These are phyloP conservation scores for Lepiota brunneoincarnata DNA, from an alignment of 768 basidiomycete genomes.

Conservation along the genomic window DNA sequence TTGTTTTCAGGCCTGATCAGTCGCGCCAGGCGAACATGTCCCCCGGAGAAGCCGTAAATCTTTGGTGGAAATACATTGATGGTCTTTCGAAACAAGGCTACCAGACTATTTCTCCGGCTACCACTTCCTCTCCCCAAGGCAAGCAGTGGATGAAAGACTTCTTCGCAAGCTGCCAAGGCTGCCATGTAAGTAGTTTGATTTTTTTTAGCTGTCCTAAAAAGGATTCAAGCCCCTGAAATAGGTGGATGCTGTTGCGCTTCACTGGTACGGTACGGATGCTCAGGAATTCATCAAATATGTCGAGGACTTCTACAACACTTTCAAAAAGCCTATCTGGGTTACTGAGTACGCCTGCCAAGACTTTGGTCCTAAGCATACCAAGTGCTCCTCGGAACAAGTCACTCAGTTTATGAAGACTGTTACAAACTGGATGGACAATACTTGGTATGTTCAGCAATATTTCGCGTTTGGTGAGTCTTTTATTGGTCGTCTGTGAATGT, in stretches of 20 bases:
- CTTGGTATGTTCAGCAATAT: slow-evolving; percentile 36
- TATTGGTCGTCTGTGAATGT: neutral
- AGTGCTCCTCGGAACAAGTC: slow-evolving; percentile 39
- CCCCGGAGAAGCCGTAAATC: slow-evolving; percentile 41
- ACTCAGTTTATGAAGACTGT: slow-evolving; percentile 45
- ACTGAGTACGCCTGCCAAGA: slow-evolving; percentile 77
- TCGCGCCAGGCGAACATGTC: slow-evolving; percentile 57
- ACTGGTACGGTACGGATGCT: slow-evolving; percentile 62
- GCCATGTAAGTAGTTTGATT: slow-evolving; percentile 41
- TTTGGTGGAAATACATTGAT: slow-evolving; percentile 64
- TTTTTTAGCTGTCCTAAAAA: neutral
- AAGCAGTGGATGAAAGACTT: slow-evolving; percentile 64
- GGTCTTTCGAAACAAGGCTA: slow-evolving; percentile 59
- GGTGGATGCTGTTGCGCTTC: slow-evolving; percentile 58
- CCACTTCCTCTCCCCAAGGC: slow-evolving; percentile 59
- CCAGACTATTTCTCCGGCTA: slow-evolving; percentile 60
- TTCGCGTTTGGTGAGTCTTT: slow-evolving; percentile 60
- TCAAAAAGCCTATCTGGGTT: slow-evolving; percentile 46
- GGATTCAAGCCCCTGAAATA: slow-evolving; percentile 21
- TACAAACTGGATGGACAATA: slow-evolving; percentile 43
- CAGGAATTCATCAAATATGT: slow-evolving; percentile 53
- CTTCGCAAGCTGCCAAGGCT: slow-evolving; percentile 47
- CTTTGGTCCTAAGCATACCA: slow-evolving; percentile 47
- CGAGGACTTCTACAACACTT: slow-evolving; percentile 40
- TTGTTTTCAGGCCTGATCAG: slow-evolving; percentile 60